phyloP scores from a whole-genome alignment of 169 alveolate species.

The Babesia microti region DNA sequence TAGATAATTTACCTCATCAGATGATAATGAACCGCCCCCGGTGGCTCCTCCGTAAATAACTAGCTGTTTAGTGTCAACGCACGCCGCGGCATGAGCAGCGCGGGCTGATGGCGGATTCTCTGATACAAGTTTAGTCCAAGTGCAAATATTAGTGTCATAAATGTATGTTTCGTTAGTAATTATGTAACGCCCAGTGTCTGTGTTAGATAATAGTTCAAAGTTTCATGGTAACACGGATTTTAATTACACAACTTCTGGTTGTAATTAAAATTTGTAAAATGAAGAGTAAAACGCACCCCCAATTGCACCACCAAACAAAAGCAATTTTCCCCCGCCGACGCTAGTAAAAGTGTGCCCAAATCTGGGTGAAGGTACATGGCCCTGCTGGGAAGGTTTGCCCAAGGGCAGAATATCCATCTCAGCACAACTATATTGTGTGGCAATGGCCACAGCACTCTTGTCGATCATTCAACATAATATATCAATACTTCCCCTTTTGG shows the following conservation, averaged over 20 bases:
- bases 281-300: constrained; percentile 62
- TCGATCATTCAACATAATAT: too few species aligned
- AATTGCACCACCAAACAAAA: constrained; percentile 89
- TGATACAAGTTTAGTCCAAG: constrained; percentile 77
- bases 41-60: constrained; percentile 99
- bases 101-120: constrained; percentile 90
- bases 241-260: neutral
- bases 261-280: neutral
- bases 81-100: constrained; percentile 99
- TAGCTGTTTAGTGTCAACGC: constrained; percentile 86
- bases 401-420: too few species aligned
- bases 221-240: neutral
- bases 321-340: constrained; percentile 77
- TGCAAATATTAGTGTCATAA: constrained; percentile 70
- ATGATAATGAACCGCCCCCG: constrained; percentile 96
- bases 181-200: constrained; percentile 88
- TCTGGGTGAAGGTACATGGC: constrained; percentile 90
- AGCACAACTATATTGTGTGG: too few species aligned
- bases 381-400: constrained; percentile 72
- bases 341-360: constrained; percentile 94
- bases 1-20: constrained; percentile 75
- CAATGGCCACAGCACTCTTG: too few species aligned
- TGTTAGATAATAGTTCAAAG: neutral
- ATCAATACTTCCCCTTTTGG: too few species aligned
- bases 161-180: constrained; percentile 92